phyloP scores from a whole-genome alignment of 2,329 filamentous ascomycete species.

The Aspergillus quadricinctus region DNA sequence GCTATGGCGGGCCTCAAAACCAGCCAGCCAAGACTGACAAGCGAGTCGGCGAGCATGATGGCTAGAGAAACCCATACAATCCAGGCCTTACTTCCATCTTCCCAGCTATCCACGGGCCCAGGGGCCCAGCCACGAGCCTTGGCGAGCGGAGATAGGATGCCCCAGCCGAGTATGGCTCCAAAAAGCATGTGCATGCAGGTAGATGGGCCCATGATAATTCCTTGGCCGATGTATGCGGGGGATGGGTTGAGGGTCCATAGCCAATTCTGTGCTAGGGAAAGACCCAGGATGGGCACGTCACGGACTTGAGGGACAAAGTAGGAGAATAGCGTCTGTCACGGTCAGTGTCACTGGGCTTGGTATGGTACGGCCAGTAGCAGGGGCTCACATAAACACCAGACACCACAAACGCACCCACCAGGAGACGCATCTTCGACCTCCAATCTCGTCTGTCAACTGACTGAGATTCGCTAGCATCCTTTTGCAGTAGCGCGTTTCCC shows the following conservation, averaged over 20 bases:
- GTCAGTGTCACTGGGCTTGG: slow-evolving; percentile 9
- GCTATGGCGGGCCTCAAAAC: slow-evolving; percentile 59
- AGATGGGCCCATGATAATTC: slow-evolving; percentile 95
- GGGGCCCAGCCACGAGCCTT: slow-evolving; percentile 86
- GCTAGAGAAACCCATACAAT: slow-evolving; percentile 95
- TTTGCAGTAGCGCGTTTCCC: slow-evolving; percentile 49
- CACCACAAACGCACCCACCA: slow-evolving; percentile 56
- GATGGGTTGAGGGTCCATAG: slow-evolving; percentile 96
- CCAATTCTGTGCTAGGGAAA: slow-evolving; percentile 70
- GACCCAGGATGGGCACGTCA: slow-evolving; percentile 81
- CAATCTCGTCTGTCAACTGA: slow-evolving; percentile 49
- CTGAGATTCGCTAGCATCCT: slow-evolving; percentile 32
- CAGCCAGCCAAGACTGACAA: slow-evolving; percentile 82
- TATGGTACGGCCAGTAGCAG: slow-evolving; percentile 1
- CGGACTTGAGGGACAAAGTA: slow-evolving; percentile 87
- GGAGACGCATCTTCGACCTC: slow-evolving; percentile 57
- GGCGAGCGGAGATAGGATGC: slow-evolving; percentile 79
- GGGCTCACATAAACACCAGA: slow-evolving; percentile 52
- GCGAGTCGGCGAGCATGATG: slow-evolving; percentile 92
- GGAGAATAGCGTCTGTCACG: slow-evolving; percentile 68
- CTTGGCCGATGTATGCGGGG: slow-evolving; percentile 94
- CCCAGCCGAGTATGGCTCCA: slow-evolving; percentile 87
- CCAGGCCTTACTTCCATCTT: slow-evolving; percentile 92
- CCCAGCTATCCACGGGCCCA: slow-evolving; percentile 82
- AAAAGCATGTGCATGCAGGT: slow-evolving; percentile 95